Percentiles rank a stretch among this genome's conserved stretches.
phyloP scores from a whole-genome alignment of 208 protist genomes.

The Trypanosoma melophagium region DNA sequence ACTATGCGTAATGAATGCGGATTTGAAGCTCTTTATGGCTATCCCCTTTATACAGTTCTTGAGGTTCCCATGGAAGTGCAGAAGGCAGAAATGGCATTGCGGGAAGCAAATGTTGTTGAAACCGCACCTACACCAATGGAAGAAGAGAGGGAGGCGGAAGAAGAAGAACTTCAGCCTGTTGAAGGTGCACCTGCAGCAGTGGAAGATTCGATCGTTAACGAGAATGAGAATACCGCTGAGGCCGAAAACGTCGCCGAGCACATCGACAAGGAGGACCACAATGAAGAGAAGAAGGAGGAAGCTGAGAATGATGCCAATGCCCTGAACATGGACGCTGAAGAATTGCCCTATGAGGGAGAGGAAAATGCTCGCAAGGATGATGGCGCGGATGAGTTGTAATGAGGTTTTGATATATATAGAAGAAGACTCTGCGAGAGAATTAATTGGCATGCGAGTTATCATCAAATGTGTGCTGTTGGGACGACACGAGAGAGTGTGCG shows the following conservation, averaged over 20 bases:
- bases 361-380: neutral
- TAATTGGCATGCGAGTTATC: too few relatives aligned
- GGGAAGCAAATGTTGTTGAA: neutral
- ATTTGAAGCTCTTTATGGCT: constrained; percentile 6
- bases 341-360: constrained; percentile 9
- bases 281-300: too few relatives aligned
- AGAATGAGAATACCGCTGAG: neutral
- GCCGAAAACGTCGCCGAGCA: too few relatives aligned
- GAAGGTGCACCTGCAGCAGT: neutral
- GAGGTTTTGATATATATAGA: neutral
- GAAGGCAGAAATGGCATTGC: constrained; percentile 18
- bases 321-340: too few relatives aligned
- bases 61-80: constrained; percentile 10
- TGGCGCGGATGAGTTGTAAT: neutral
- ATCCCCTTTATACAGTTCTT: neutral
- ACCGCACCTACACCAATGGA: neutral
- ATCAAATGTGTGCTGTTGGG: too few relatives aligned
- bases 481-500: too few relatives aligned
- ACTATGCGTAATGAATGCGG: constrained; percentile 65
- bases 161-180: too few relatives aligned
- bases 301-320: too few relatives aligned
- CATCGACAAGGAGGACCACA: too few relatives aligned
- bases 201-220: neutral
- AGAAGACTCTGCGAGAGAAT: too few relatives aligned
- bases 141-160: neutral